phyloP scores from a whole-genome alignment of 2,329 filamentous ascomycete species.

The Boeremia exigua region DNA sequence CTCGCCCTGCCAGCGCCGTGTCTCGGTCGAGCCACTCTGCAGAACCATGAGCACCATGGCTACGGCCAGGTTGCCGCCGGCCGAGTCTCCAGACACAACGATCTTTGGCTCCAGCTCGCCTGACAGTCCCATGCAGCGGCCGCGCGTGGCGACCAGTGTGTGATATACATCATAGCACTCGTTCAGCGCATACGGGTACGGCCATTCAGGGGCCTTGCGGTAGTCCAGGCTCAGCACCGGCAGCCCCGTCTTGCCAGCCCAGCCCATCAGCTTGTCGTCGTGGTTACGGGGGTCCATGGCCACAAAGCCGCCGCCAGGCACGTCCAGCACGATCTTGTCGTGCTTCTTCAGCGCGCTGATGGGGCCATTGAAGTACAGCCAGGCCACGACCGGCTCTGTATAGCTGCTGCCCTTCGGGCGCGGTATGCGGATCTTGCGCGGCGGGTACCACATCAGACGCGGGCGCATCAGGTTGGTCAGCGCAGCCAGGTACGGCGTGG shows the following conservation, averaged over 20 bases:
- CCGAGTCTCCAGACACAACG: slow-evolving; percentile 79
- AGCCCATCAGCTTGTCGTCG: slow-evolving; percentile 91
- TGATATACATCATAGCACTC: slow-evolving; percentile 88
- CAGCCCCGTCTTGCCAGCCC: slow-evolving; percentile 88
- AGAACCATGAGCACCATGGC: slow-evolving; percentile 88
- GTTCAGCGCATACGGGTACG: slow-evolving; percentile 84
- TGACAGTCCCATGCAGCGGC: slow-evolving; percentile 76
- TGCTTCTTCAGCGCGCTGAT: slow-evolving; percentile 77
- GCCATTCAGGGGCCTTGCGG: slow-evolving; percentile 81
- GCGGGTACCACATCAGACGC: slow-evolving; percentile 78
- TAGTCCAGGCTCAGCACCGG: slow-evolving; percentile 93
- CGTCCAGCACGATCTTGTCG: slow-evolving; percentile 80
- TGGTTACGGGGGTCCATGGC: slow-evolving; percentile 95
- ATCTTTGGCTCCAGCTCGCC: slow-evolving; percentile 70
- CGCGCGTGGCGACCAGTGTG: slow-evolving; percentile 72
- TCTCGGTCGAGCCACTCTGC: slow-evolving; percentile 69
- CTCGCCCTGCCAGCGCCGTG: slow-evolving; percentile 62
- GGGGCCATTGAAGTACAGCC: slow-evolving; percentile 94
- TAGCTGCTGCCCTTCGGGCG: slow-evolving; percentile 82
- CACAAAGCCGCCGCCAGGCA: slow-evolving; percentile 93
- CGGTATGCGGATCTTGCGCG: slow-evolving; percentile 82
- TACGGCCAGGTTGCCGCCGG: slow-evolving; percentile 80
- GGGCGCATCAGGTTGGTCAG: slow-evolving; percentile 77
- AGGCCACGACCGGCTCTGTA: slow-evolving; percentile 79
- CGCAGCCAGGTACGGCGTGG: slow-evolving; percentile 80